Conservation (phyloP, 2,329 filamentous ascomycete genomes). For the Scedosporium minutisporum region DNA sequence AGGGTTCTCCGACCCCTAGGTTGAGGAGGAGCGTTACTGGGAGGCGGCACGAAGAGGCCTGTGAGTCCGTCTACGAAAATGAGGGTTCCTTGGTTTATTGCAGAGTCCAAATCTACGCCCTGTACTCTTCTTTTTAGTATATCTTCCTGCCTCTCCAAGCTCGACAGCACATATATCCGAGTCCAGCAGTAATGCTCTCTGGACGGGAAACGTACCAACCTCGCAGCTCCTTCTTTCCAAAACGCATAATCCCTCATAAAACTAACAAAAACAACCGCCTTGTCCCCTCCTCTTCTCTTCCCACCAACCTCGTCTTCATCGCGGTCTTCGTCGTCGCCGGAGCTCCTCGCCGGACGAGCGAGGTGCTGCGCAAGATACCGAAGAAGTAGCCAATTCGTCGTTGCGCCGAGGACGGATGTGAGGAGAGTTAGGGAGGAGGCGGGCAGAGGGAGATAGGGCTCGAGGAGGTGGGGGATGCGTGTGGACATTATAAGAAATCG, state of each 20-base stretch:
- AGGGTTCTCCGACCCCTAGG: conserved; percentile 11
- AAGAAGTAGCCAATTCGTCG: conserved; percentile 56
- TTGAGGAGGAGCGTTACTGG: conserved; percentile 4
- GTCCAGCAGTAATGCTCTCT: no score
- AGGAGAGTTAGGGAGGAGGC: conserved; percentile 54
- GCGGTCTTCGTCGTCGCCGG: conserved; percentile 2
- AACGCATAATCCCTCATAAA: conserved; percentile 72
- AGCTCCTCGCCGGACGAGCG: conserved; percentile 19
- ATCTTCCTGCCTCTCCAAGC: background rate
- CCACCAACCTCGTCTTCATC: background rate
- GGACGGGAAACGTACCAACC: conserved; percentile 39
- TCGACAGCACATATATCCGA: background rate
- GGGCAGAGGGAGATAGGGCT: conserved; percentile 52
- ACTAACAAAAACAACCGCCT: conserved; percentile 64
- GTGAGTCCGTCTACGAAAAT: conserved; percentile 67
- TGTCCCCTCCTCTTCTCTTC: background rate
- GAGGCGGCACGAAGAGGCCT: conserved; percentile 35
- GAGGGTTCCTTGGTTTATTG: conserved; percentile 50
- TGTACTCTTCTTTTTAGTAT: conserved; percentile 17
- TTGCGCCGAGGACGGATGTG: conserved; percentile 57
- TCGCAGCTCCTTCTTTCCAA: conserved; percentile 63
- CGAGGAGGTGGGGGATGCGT: conserved; percentile 52
- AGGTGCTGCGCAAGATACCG: conserved; percentile 39
- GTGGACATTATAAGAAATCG: conserved; percentile 28
- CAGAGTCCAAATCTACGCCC: conserved; percentile 61